Percentiles rank a stretch among this genome's conserved stretches.
These are phyloP conservation scores for Phyllosticta citrichinensis DNA, from an alignment of 2,329 filamentous ascomycete genomes.

Conservation along the genomic window DNA sequence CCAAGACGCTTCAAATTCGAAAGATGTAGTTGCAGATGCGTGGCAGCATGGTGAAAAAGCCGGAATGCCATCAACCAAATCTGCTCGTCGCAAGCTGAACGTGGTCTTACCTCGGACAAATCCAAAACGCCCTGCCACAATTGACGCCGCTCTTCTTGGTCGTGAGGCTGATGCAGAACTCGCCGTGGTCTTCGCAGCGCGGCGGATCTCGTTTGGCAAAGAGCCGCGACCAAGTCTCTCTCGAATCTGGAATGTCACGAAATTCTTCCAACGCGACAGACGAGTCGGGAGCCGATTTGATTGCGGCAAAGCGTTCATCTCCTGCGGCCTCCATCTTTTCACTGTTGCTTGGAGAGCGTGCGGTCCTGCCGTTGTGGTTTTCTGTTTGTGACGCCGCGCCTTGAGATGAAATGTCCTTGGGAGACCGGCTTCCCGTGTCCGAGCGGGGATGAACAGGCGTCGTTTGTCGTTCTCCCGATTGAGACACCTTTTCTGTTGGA, in stretches of 20 bases:
- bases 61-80: neutral
- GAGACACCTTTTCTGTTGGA: neutral
- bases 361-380: neutral
- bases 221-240: constrained; percentile 78
- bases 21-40: neutral
- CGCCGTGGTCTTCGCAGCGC: constrained; percentile 70
- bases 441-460: neutral
- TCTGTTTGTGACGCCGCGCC: neutral
- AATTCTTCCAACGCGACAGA: neutral
- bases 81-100: neutral
- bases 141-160: constrained; percentile 90
- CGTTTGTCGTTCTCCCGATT: neutral
- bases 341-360: constrained; percentile 18
- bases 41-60: neutral
- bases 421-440: neutral
- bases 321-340: constrained; percentile 26
- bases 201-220: constrained; percentile 66
- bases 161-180: constrained; percentile 71
- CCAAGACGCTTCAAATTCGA: neutral
- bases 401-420: neutral
- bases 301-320: neutral
- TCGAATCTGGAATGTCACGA: constrained; percentile 37
- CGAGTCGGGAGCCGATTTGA: neutral
- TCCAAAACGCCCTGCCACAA: constrained; percentile 57
- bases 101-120: constrained; percentile 49